A percentile compares a stretch with the other conserved stretches of the same genome.
These are phyloP conservation scores for Xylariomycetidae sp. DNA, from an alignment of 2,329 filamentous ascomycete species.

Conservation along the genomic window DNA sequence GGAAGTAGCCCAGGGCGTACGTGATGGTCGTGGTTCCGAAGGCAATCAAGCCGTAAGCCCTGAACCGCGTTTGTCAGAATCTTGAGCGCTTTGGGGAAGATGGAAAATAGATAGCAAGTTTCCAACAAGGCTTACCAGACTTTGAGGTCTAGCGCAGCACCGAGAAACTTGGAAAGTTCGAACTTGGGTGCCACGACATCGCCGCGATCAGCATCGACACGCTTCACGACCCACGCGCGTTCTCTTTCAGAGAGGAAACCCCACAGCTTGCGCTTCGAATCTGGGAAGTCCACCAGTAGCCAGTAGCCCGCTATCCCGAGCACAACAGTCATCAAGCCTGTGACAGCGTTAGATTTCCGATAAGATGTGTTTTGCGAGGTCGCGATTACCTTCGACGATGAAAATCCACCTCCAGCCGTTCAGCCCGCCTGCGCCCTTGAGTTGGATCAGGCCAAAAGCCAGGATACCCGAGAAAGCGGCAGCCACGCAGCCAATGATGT, in stretches of 20 bases:
- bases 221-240: constrained; percentile 29
- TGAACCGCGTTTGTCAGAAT: constrained; percentile 45
- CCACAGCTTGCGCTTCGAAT: constrained; percentile 31
- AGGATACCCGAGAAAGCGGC: constrained; percentile 63
- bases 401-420: constrained; percentile 65
- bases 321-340: constrained; percentile 47
- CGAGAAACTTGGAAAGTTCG: constrained; percentile 29
- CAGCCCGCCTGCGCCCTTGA: constrained; percentile 48
- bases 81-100: constrained; percentile 6
- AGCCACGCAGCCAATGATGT: constrained; percentile 61
- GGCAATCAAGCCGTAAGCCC: constrained; percentile 55
- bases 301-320: constrained; percentile 34
- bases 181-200: constrained; percentile 44
- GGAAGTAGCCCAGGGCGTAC: constrained; percentile 73
- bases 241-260: constrained; percentile 36
- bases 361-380: background rate
- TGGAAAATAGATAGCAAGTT: no score
- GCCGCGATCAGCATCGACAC: constrained; percentile 38
- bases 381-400: constrained; percentile 41
- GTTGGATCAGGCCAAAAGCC: constrained; percentile 63
- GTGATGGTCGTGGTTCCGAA: constrained; percentile 64
- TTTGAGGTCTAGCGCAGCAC: constrained; percentile 34
- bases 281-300: constrained; percentile 45
- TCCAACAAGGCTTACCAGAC: constrained; percentile 33
- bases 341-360: constrained; percentile 8